Evolutionary conservation across 352 stramenopile species (phyloP), one percentile per base, ranked within the genome.

Genomic region (Globisporangium viniferum): DNA sequence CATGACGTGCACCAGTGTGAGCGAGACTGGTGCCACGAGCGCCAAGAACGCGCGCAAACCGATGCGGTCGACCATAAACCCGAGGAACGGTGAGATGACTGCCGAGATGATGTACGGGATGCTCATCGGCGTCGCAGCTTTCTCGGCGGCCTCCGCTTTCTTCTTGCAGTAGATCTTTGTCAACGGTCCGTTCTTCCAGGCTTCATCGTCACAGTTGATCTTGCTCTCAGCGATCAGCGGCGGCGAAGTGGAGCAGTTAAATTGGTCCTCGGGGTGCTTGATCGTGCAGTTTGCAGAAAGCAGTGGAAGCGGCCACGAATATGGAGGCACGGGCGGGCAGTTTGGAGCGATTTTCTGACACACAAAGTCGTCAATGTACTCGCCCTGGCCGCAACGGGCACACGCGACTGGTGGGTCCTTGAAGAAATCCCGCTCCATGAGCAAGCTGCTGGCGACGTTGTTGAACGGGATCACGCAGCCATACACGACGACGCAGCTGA

Each of bases 391-490:
- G 57, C 87, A 95, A 33, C 85, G 73, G 33, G 57, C 64, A 35
- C 87, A 95, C 33, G 61, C 54, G 15, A 57, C 22, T 5, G 87
- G 80, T 0, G 85, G 87, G 29, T 83, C 72, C 54, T 91, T 90
- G 73, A 91, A 93, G 54, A 92, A 97, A 66, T 98, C 90, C 27
- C 92, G 79, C 57, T 98, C 92, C 76, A 98, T 94, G 12, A 98
- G 72, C 44, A 98, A 79, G 62, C 89, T 96, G 67, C 84, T 94
- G 2, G 93, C 92, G 41, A 98, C 89, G 71, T 93, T 98, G 72
- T 98, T 98, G 68, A 98, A 98, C 29, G 94, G 94, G 22, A 98
- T 89, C 10, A 98, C 90, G 64, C 89, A 97, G 39, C 91, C 94
- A 62, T 98, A 98, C 14, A 98, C 84, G 2, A 98, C 86, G 55